Conservation (phyloP, 169 alveolate genomes). For the Plasmodium gonderi region DNA sequence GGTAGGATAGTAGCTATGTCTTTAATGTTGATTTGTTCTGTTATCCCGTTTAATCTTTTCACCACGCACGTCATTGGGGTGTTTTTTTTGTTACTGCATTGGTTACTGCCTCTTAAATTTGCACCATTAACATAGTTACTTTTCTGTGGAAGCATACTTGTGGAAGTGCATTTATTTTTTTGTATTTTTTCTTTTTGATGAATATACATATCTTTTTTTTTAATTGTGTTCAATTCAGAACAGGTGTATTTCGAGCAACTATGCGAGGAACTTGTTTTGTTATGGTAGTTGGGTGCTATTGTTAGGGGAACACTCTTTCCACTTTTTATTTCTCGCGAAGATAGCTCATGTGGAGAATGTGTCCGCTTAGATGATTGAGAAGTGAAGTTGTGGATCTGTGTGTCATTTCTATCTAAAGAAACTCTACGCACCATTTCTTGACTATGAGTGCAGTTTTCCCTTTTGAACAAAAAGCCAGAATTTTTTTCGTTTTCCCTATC, state of each 20-base stretch:
- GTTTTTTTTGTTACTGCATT: background rate
- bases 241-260: background rate
- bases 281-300: background rate
- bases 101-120: background rate
- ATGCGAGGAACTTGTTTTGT: background rate
- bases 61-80: background rate
- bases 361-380: no score
- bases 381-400: no score
- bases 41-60: conserved; percentile 36
- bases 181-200: background rate
- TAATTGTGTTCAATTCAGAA: background rate
- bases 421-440: background rate
- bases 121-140: background rate
- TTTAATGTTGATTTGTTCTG: conserved; percentile 8
- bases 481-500: background rate
- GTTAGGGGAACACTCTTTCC: background rate
- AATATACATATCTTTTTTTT: background rate
- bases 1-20: background rate
- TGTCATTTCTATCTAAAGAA: background rate
- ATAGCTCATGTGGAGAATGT: background rate
- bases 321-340: background rate
- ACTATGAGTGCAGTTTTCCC: background rate
- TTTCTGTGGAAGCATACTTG: background rate
- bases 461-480: background rate
- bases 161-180: background rate